A percentile compares a stretch with the other conserved stretches of the same genome.
Conservation (phyloP, 2,329 filamentous ascomycete species). For the Cladosporium sp. region DNA sequence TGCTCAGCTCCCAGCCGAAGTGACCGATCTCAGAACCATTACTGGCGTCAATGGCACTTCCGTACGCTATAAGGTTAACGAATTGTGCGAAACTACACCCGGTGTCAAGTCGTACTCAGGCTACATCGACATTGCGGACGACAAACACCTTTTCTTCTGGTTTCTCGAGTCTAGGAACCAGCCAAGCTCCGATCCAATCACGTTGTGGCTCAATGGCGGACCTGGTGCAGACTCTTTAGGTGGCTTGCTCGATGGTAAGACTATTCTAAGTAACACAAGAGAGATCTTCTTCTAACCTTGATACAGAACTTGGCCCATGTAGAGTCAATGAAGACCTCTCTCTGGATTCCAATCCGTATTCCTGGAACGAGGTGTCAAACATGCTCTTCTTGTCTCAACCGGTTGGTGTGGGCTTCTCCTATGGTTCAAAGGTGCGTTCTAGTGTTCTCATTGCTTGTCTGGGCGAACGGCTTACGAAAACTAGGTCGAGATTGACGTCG, state of each 20-base stretch:
- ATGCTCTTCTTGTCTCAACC: slow-evolving; percentile 73
- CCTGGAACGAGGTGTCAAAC: slow-evolving; percentile 65
- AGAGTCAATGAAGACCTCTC: slow-evolving; percentile 48
- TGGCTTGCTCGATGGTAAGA: slow-evolving; percentile 40
- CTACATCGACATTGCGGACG: slow-evolving; percentile 56
- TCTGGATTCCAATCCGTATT: slow-evolving; percentile 62
- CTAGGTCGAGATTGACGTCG: background rate
- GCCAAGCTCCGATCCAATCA: slow-evolving; percentile 56
- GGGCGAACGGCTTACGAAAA: background rate
- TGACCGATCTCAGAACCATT: background rate
- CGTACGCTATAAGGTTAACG: slow-evolving; percentile 61
- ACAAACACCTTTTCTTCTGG: slow-evolving; percentile 60
- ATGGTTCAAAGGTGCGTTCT: slow-evolving; percentile 54
- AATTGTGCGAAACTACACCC: slow-evolving; percentile 59
- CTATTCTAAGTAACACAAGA: too few species aligned
- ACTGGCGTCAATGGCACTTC: slow-evolving; percentile 31
- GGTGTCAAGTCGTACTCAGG: slow-evolving; percentile 59
- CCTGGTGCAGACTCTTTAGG: slow-evolving; percentile 59
- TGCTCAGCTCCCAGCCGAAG: background rate
- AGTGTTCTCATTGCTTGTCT: slow-evolving; percentile 61
- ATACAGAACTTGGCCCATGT: slow-evolving; percentile 42
- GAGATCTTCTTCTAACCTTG: background rate
- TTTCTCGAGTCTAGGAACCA: slow-evolving; percentile 58
- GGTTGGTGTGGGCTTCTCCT: slow-evolving; percentile 61
- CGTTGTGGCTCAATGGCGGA: slow-evolving; percentile 64